phyloP scores from a whole-genome alignment of 805 yeast species.

The Wickerhamomyces mucosus region DNA sequence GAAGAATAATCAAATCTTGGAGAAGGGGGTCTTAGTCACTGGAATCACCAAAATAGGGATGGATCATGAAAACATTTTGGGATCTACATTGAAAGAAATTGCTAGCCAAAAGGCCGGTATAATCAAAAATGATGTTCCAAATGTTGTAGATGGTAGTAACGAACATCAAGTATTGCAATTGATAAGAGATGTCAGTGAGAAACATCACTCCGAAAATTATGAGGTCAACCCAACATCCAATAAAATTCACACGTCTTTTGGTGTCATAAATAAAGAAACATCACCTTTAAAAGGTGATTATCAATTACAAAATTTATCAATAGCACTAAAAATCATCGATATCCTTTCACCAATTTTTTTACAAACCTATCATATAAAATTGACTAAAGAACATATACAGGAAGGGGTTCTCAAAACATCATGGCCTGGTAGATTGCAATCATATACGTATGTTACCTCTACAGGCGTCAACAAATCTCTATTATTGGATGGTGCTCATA shows the following conservation, averaged over 20 bases:
- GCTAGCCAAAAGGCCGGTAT: constrained; percentile 86
- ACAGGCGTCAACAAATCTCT: constrained; percentile 15
- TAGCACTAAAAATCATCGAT: constrained; percentile 53
- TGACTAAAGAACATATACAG: constrained; percentile 27
- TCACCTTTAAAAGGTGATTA: constrained; percentile 66
- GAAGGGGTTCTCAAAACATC: constrained; percentile 44
- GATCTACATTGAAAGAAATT: constrained; percentile 52
- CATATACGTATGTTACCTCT: constrained; percentile 13
- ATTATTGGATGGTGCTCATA: constrained; percentile 90
- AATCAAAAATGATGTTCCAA: constrained; percentile 46
- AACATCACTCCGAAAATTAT: constrained; percentile 21
- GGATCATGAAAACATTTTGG: constrained; percentile 77
- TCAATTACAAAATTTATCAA: constrained; percentile 59
- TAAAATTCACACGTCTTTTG: constrained; percentile 22
- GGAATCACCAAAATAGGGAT: constrained; percentile 80
- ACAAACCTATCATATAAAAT: constrained; percentile 15
- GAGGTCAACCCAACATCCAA: constrained; percentile 8
- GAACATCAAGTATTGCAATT: constrained; percentile 37
- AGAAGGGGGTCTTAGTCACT: constrained; percentile 41
- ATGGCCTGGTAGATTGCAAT: constrained; percentile 90
- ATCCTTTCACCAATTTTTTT: constrained; percentile 18
- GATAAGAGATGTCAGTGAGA: constrained; percentile 29
- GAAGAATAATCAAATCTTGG: constrained; percentile 2
- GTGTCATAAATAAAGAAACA: constrained; percentile 18
- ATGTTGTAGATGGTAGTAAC: constrained; percentile 66